Conservation (phyloP, 2,329 filamentous ascomycete species). For the Colletotrichum nymphaeae region DNA sequence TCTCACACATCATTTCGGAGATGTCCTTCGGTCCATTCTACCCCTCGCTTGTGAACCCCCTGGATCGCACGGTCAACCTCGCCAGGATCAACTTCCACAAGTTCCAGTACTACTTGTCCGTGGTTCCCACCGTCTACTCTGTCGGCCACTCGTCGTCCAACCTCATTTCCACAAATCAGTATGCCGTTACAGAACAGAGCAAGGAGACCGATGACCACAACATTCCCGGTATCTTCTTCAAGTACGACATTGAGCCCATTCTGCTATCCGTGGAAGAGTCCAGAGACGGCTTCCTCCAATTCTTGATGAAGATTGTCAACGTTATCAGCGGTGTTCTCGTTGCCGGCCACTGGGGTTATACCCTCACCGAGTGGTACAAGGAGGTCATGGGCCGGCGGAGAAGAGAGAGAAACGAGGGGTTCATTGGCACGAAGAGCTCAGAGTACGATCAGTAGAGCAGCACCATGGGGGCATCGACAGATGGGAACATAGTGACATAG, state of each 20-base stretch:
- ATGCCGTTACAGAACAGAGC: constrained; percentile 93
- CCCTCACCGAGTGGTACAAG: constrained; percentile 80
- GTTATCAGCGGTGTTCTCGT: constrained; percentile 92
- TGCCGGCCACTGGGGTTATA: constrained; percentile 92
- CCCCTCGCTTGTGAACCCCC: constrained; percentile 90
- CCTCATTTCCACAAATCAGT: constrained; percentile 93
- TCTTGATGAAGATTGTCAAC: constrained; percentile 88
- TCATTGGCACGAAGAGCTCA: constrained; percentile 34
- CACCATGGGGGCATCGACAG: neutral
- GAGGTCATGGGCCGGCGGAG: constrained; percentile 64
- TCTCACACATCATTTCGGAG: constrained; percentile 95
- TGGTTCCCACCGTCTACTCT: constrained; percentile 95
- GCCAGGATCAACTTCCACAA: constrained; percentile 88
- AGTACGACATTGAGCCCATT: constrained; percentile 98
- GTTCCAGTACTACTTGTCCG: constrained; percentile 96
- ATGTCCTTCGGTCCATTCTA: constrained; percentile 98
- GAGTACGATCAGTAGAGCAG: constrained; percentile 32
- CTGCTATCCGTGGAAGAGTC: constrained; percentile 86
- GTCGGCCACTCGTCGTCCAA: constrained; percentile 60
- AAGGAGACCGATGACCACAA: constrained; percentile 74
- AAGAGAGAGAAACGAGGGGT: constrained; percentile 51
- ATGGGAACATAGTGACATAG: constrained; percentile 5
- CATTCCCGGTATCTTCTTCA: constrained; percentile 95
- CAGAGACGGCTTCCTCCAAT: constrained; percentile 77
- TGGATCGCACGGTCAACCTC: constrained; percentile 87